Percentiles rank a stretch among this genome's conserved stretches.
These are phyloP conservation scores for Colletotrichum tofieldiae DNA, from an alignment of 2,329 filamentous ascomycete genomes.

Conservation along the genomic window DNA sequence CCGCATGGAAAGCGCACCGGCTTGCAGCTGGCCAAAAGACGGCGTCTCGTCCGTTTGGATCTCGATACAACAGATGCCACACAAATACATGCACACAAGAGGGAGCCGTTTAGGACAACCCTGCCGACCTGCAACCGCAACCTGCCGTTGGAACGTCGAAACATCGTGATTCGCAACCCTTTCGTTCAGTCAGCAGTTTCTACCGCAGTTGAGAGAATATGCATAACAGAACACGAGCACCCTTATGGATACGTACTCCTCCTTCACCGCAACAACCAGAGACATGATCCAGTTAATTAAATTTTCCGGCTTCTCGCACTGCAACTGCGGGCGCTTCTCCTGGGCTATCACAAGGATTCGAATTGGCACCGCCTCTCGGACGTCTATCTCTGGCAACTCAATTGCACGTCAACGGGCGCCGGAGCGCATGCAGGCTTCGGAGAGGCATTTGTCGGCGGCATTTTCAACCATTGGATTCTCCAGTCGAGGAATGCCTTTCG, in stretches of 20 bases:
- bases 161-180: slow-evolving; percentile 24
- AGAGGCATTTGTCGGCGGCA: slow-evolving; percentile 29
- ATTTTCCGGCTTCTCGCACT: slow-evolving; percentile 30
- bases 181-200: slow-evolving; percentile 1
- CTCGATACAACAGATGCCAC: slow-evolving; percentile 38
- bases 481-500: slow-evolving; percentile 15
- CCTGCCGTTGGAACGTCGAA: slow-evolving; percentile 14
- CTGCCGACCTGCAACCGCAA: slow-evolving; percentile 31
- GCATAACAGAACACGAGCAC: slow-evolving; percentile 6
- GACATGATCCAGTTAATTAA: slow-evolving; percentile 37
- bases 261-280: slow-evolving; percentile 37
- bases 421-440: slow-evolving; percentile 21
- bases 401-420: slow-evolving; percentile 29
- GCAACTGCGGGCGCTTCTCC: slow-evolving; percentile 32
- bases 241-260: slow-evolving; percentile 8
- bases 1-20: slow-evolving; percentile 33
- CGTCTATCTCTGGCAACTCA: slow-evolving; percentile 33
- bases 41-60: slow-evolving; percentile 40
- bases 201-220: background rate
- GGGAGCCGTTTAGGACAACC: slow-evolving; percentile 29
- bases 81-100: slow-evolving; percentile 28
- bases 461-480: slow-evolving; percentile 5
- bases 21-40: slow-evolving; percentile 34
- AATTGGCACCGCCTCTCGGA: slow-evolving; percentile 25
- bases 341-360: slow-evolving; percentile 1